Evolutionary conservation across 345 rosid species (phyloP), one percentile per base, ranked within the genome.

Genomic region (Populus deltoides): DNA sequence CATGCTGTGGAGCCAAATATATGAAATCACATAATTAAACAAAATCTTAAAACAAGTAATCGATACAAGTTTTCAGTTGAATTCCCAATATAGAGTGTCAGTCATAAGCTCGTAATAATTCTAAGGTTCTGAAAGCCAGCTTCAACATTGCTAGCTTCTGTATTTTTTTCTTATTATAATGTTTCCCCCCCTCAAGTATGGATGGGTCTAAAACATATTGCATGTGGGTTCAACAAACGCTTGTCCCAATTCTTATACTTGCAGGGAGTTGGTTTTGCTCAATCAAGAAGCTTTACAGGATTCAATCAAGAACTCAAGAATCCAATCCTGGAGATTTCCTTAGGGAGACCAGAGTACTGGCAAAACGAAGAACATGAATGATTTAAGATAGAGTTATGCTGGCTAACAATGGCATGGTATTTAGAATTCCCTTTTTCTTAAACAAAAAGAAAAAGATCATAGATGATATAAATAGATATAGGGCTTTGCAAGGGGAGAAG

Each of bases 311-410:
- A 47, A 31, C 77, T 77, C 16, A 74, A 51, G 10, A 68, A 43
- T 62, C 87, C 86, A 71, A 86, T 81, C 87, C 78, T 88, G 86
- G 87, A 88, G 76, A 82, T 86, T 79, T 80, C 84, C 77, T 72
- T 88, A 79, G 88, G 90, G 38, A 84, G 80, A 83, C 67, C 83
- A 15, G 72, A 77, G 36, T 33, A 33, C 57, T 81, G 88, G 85
- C 70, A 24, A 43, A 74, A 49, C 79, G 73, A 81, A 61, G 75
- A 53, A 73, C 73, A 51, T 33, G 71, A 80, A 22, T 83, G 83
- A 80, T 39, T 22, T 31, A 53, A 78, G 35, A 57, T 18, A 67
- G 22, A 16, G 25, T 67, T 1, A 22, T 25, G 16, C 24, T 24
- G 25, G 65, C 12, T 35, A 31, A 73, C 38, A 18, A 24, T 73